Base-by-base conservation (phyloP, 805 yeast species). In the Wickerhamiella siamensis region DNA sequence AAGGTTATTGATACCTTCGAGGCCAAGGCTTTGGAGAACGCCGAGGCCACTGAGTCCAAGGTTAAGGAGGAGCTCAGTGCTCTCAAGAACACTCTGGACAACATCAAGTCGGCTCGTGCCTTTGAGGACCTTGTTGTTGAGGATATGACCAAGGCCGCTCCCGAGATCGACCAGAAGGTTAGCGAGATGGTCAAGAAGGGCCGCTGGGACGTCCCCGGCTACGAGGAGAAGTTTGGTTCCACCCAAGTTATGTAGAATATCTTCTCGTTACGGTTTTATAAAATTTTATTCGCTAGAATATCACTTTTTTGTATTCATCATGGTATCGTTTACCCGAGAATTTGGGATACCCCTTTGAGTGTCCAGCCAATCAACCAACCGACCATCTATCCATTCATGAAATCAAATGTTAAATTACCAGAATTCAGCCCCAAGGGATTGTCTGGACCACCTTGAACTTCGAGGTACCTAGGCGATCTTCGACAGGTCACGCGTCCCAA, bases 121-220 rank as follows among this genome's bases (percentile, higher is more conserved):
- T 87, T 91, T 60, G 95, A 84, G 63, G 87, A 91, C 70, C 79
- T 91, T 64, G 88, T 96, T 43, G 87, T 88, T 49, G 95, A 84
- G 50, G 98, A 91, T 56, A 82, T 91, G 53, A 79, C 79, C 58
- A 76, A 77, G 72, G 97, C 96, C 51, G 83, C 91, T 71, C 97
- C 98, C 57, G 97, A 91, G 65, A 79, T 91, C 63, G 95, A 88
- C 62, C 87, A 83, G 56, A 91, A 91, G 81, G 95, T 87, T 55
- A 74, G 70, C 59, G 84, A 84, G 70, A 79, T 88, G 91, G 86
- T 91, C 58, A 76, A 79, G 75, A 79, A 87, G 74, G 95, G 95
- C 68, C 82, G 82, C 72, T 87, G 95, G 93, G 83, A 83, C 61
- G 94, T 87, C 55, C 97, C 97, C 58, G 95, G 95, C 58, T 91